Percentiles rank a stretch among this genome's conserved stretches.
phyloP scores from a whole-genome alignment of 2,329 filamentous ascomycete species.

The Talaromyces atroroseus region DNA sequence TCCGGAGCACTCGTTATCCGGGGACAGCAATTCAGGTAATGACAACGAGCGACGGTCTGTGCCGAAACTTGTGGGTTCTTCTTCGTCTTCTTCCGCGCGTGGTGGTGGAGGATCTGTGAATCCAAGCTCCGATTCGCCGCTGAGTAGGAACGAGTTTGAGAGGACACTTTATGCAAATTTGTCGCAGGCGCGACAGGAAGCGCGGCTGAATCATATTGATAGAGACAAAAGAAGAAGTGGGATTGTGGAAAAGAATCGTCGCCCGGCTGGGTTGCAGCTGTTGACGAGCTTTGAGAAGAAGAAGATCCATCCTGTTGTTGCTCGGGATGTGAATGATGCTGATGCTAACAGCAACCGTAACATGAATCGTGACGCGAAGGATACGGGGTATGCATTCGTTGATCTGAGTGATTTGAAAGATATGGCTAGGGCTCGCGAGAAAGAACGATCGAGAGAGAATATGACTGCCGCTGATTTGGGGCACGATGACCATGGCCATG shows the following conservation, averaged over 20 bases:
- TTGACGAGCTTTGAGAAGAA: slow-evolving; percentile 36
- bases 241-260: slow-evolving; percentile 23
- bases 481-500: background rate
- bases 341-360: no score
- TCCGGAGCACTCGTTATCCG: slow-evolving; percentile 32
- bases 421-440: slow-evolving; percentile 29
- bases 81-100: background rate
- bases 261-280: slow-evolving; percentile 37
- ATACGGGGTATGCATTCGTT: slow-evolving; percentile 20
- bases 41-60: background rate
- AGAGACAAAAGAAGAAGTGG: slow-evolving; percentile 10
- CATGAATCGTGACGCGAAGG: no score
- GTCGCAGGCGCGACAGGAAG: background rate
- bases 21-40: slow-evolving; percentile 17
- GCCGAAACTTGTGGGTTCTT: slow-evolving; percentile 8
- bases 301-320: background rate
- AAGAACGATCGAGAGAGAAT: slow-evolving; percentile 25
- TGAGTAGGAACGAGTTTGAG: slow-evolving; percentile 14
- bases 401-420: slow-evolving; percentile 35
- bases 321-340: slow-evolving; percentile 12
- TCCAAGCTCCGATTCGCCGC: background rate
- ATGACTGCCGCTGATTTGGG: slow-evolving; percentile 15
- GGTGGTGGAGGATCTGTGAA: background rate
- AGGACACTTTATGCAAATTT: slow-evolving; percentile 3
- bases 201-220: background rate